phyloP scores from a whole-genome alignment of 306 rosid species.

The Urtica urens region DNA sequence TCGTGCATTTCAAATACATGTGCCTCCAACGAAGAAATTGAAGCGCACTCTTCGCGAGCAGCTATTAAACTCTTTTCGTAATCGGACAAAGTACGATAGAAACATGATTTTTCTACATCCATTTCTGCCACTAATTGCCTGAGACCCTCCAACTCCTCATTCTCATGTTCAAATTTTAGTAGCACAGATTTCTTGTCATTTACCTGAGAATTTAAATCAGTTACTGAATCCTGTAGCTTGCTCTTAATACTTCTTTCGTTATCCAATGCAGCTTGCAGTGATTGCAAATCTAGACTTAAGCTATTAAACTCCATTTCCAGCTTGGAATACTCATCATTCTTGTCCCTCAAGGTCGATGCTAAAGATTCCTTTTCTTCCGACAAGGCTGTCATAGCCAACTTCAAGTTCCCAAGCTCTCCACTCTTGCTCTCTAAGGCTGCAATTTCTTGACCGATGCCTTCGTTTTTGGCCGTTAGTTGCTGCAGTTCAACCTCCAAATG shows the following conservation, averaged over 20 bases:
- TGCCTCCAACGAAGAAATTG: slow-evolving; percentile 36
- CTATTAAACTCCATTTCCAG: slow-evolving; percentile 38
- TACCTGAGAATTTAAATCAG: slow-evolving; percentile 48
- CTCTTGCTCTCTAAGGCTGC: slow-evolving; percentile 28
- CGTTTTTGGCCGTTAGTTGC: slow-evolving; percentile 49
- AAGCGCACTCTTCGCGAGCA: slow-evolving; percentile 39
- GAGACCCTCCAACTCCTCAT: slow-evolving; percentile 46
- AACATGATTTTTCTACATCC: slow-evolving; percentile 61
- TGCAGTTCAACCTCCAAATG: slow-evolving; percentile 59
- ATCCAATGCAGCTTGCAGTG: slow-evolving; percentile 37
- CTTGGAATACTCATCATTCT: slow-evolving; percentile 44
- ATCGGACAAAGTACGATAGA: slow-evolving; percentile 31
- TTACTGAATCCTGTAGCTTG: slow-evolving; percentile 38
- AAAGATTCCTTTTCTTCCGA: slow-evolving; percentile 50
- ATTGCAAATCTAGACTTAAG: slow-evolving; percentile 34
- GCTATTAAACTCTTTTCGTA: slow-evolving; percentile 41
- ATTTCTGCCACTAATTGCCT: slow-evolving; percentile 44
- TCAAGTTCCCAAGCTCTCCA: slow-evolving; percentile 47
- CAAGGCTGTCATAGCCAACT: slow-evolving; percentile 33
- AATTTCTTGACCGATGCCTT: slow-evolving; percentile 53
- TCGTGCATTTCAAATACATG: slow-evolving; percentile 53
- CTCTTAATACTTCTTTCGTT: slow-evolving; percentile 37
- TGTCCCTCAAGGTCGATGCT: slow-evolving; percentile 36
- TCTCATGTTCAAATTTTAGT: slow-evolving; percentile 44
- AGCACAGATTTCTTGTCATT: slow-evolving; percentile 46